These are phyloP conservation scores for Citrus inodora DNA, from an alignment of 345 rosid genomes.

Conservation along the genomic window DNA sequence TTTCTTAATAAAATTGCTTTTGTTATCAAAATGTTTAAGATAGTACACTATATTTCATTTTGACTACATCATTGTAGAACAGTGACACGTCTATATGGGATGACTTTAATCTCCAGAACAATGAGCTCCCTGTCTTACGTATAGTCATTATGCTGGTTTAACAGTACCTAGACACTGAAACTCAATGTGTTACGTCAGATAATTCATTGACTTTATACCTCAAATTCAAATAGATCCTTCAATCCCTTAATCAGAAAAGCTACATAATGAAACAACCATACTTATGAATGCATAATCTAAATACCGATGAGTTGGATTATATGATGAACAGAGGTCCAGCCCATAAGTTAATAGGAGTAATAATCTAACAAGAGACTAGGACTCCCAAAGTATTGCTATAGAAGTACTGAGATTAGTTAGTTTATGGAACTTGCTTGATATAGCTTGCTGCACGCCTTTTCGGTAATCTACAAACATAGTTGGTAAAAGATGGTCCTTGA, in stretches of 20 bases:
- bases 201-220: neutral
- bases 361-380: neutral
- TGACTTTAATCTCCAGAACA: neutral
- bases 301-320: slow-evolving; percentile 2
- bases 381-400: neutral
- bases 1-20: neutral
- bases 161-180: neutral
- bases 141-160: neutral
- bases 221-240: neutral
- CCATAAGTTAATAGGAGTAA: slow-evolving; percentile 4
- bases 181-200: neutral
- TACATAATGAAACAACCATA: neutral
- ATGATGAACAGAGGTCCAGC: slow-evolving; percentile 1
- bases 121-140: neutral
- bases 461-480: slow-evolving; percentile 98
- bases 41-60: neutral
- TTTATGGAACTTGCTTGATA: slow-evolving; percentile 76
- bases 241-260: neutral
- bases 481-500: slow-evolving; percentile 95
- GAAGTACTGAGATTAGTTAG: slow-evolving; percentile 17
- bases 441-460: slow-evolving; percentile 97
- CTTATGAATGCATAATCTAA: neutral
- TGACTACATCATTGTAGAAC: neutral
- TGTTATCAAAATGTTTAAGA: neutral
- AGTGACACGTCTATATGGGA: neutral